phyloP scores from a whole-genome alignment of 345 rosid species.

The Moringa oleifera region DNA sequence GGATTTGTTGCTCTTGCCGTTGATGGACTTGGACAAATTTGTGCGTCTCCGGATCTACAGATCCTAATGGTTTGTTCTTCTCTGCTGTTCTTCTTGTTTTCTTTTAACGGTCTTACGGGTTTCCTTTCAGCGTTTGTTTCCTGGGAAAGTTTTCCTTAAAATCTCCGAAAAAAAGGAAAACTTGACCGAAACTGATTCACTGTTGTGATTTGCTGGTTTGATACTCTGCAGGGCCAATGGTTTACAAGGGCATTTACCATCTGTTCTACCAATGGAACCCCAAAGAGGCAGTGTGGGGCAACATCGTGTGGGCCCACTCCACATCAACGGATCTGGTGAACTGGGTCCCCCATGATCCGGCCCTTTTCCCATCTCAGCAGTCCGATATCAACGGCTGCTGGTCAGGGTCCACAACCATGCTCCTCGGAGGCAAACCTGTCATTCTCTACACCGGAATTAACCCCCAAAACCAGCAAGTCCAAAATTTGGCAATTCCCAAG shows the following conservation, averaged over 20 bases:
- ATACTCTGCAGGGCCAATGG: constrained; percentile 46
- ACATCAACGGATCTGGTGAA: constrained; percentile 65
- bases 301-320: constrained; percentile 84
- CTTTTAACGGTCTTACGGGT: neutral
- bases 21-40: constrained; percentile 17
- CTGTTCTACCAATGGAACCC: constrained; percentile 76
- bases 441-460: constrained; percentile 63
- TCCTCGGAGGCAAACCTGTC: constrained; percentile 40
- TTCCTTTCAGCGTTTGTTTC: no score
- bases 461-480: constrained; percentile 36
- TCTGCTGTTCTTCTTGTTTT: neutral
- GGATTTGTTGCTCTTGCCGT: constrained; percentile 15
- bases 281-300: constrained; percentile 61
- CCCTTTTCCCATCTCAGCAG: constrained; percentile 49
- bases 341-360: constrained; percentile 55
- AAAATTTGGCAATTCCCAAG: constrained; percentile 62
- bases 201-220: no score
- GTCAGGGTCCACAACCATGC: constrained; percentile 74
- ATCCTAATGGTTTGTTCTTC: constrained; percentile 65
- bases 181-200: no score
- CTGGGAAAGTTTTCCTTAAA: no score
- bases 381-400: constrained; percentile 60
- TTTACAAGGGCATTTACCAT: constrained; percentile 72
- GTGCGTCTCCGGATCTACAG: constrained; percentile 44
- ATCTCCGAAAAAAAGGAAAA: neutral